Percentiles rank a stretch among this genome's conserved stretches.
Evolutionary conservation across 2,329 filamentous ascomycete species (phyloP).

Genomic region (Alternaria solani): DNA sequence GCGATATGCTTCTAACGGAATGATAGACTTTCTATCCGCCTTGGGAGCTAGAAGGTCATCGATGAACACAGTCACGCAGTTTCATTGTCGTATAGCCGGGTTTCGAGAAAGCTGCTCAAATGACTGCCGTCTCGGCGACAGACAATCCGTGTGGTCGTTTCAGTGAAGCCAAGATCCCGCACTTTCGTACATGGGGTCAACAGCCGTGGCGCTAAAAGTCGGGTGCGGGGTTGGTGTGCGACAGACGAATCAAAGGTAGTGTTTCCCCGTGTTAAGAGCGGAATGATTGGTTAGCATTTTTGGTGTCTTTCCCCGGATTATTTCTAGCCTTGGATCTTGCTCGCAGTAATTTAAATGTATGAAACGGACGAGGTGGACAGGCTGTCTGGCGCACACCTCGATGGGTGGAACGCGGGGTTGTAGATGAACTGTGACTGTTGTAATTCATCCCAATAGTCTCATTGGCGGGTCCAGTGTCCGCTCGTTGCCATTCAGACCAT

Average conservation of each 20-base stretch:
- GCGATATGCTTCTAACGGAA: slow-evolving; percentile 27
- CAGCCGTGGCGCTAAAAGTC: slow-evolving; percentile 4
- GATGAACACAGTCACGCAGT: slow-evolving; percentile 11
- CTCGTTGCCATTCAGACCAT: not conserved
- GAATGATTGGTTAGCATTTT: slow-evolving; percentile 20
- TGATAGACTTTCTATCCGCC: slow-evolving; percentile 25
- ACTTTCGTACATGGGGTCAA: slow-evolving; percentile 30
- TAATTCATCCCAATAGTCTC: not conserved
- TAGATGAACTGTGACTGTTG: slow-evolving; percentile 10
- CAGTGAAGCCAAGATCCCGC: slow-evolving; percentile 28
- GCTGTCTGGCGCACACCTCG: slow-evolving; percentile 16
- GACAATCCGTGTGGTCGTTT: slow-evolving; percentile 2
- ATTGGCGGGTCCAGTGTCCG: not conserved
- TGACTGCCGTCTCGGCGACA: slow-evolving; percentile 16
- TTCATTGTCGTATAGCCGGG: slow-evolving; percentile 15
- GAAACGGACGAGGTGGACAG: not conserved
- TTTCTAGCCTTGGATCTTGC: slow-evolving; percentile 27
- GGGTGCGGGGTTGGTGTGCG: slow-evolving; percentile 28
- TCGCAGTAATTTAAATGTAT: slow-evolving; percentile 11
- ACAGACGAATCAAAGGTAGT: slow-evolving; percentile 19
- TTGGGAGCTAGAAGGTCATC: slow-evolving; percentile 12
- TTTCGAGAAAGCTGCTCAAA: slow-evolving; percentile 8
- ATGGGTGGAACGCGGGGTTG: slow-evolving; percentile 27
- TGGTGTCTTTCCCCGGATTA: slow-evolving; percentile 19
- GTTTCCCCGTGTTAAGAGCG: slow-evolving; percentile 8